Conservation (phyloP, 208 protist species). For the Acanthamoeba royreba region DNA sequence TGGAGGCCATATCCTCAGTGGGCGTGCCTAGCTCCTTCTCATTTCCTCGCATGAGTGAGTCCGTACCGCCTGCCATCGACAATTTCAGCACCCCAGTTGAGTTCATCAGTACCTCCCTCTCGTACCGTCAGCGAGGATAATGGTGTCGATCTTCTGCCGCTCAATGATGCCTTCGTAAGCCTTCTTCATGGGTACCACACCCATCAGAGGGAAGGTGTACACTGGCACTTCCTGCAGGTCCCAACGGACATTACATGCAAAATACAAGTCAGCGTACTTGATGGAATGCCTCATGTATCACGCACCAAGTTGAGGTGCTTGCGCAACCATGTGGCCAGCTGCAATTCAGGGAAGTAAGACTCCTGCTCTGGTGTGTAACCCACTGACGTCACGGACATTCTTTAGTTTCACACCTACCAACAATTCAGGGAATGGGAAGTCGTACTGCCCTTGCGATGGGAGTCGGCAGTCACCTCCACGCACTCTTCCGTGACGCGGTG, state of each 20-base stretch:
- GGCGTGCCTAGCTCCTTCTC: neutral
- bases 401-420: no score
- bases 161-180: neutral
- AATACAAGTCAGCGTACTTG: neutral
- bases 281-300: no score
- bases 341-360: neutral
- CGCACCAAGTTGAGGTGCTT: neutral
- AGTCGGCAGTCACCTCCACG: neutral
- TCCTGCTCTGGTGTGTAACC: no score
- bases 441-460: constrained; percentile 56
- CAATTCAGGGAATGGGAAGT: no score
- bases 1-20: neutral
- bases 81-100: no score
- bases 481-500: neutral
- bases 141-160: neutral
- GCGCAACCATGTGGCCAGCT: neutral
- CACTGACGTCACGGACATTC: no score
- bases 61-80: neutral
- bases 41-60: neutral
- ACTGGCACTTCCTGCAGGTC: neutral
- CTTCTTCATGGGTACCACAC: neutral
- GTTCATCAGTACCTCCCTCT: no score
- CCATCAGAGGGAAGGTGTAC: neutral
- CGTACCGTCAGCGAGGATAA: neutral
- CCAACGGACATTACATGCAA: neutral